Percentiles rank a stretch among this genome's conserved stretches.
phyloP scores from a whole-genome alignment of 2,329 filamentous ascomycete genomes.

The Harringtonia lauricola region DNA sequence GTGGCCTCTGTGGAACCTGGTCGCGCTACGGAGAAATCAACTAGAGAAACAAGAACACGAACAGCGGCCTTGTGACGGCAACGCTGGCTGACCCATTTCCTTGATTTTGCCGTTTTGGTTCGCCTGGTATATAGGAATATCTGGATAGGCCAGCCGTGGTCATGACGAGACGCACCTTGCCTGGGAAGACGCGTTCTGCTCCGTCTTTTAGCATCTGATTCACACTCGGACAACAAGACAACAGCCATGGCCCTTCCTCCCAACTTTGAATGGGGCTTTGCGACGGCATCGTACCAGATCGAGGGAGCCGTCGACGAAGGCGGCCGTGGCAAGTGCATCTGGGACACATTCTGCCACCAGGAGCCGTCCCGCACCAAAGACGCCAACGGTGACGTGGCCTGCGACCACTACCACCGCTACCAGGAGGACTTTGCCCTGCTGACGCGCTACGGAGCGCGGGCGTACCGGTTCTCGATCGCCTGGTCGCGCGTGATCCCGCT shows the following conservation, averaged over 20 bases:
- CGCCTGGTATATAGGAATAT: too few relatives aligned
- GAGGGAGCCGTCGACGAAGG: slow-evolving; percentile 66
- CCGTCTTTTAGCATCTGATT: too few relatives aligned
- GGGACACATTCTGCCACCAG: slow-evolving; percentile 73
- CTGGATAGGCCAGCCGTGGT: too few relatives aligned
- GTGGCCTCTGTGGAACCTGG: background rate
- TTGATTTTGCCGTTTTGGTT: too few relatives aligned
- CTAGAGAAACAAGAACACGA: background rate
- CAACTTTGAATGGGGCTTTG: slow-evolving; percentile 52
- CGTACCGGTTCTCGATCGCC: slow-evolving; percentile 75
- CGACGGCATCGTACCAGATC: slow-evolving; percentile 76
- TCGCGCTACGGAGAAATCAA: background rate
- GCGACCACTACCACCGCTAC: slow-evolving; percentile 76
- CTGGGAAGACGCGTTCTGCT: too few relatives aligned
- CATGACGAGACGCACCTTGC: too few relatives aligned
- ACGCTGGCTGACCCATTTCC: too few relatives aligned
- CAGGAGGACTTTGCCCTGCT: slow-evolving; percentile 66
- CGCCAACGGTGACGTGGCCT: slow-evolving; percentile 63
- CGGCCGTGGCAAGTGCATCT: slow-evolving; percentile 71
- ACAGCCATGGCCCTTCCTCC: background rate
- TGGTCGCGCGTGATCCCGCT: slow-evolving; percentile 77
- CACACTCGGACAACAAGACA: too few relatives aligned
- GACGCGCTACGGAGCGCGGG: slow-evolving; percentile 58
- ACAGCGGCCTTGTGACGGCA: background rate
- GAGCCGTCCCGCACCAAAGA: slow-evolving; percentile 74